Evolutionary conservation across 2,329 filamentous ascomycete genomes (phyloP), one percentile per base, ranked within the genome.

Genomic region (Juglanconis sp.): DNA sequence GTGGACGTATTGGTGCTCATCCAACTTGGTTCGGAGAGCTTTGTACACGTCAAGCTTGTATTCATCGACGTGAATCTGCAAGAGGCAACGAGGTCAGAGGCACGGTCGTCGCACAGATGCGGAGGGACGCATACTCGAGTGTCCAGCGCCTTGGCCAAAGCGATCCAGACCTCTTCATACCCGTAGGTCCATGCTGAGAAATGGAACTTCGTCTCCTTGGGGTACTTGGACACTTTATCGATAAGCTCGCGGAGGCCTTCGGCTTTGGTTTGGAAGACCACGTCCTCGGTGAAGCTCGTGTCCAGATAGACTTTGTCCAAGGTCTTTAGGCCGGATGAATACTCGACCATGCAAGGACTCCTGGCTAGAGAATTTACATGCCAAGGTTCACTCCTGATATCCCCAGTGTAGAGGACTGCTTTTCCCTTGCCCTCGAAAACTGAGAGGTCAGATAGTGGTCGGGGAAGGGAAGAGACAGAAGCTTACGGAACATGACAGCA

Each of bases 141-240:
- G 5, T 84, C 75, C 0, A 97, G 76, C 10, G 86, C 84, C 30
- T 87, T 83, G 0, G 92, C 87, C 0, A 98, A 75, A 0, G 91
- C 89, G 61, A 92, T 78, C 92, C 92, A 97, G 0, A 96, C 92
- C 56, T 96, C 90, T 71, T 98, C 93, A 64, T 69, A 76, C 66
- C 90, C 91, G 69, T 95, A 95, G 0, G 94, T 97, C 92, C 93
- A 96, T 1, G 92, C 85, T 59, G 92, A 85, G 50, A 98, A 82
- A 71, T 96, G 90, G 68, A 96, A 97, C 1, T 89, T 72, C 0
- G 92, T 96, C 44, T 91, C 84, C 1, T 77, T 63, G 0, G 92
- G 88, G 70, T 94, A 96, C 31, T 76, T 70, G 0, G 76, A 72
- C 0, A 96, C 81, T 65, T 92, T 89, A 4, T 77, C 74, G 1